phyloP scores from a whole-genome alignment of 2,329 filamentous ascomycete species.

The Knoxdaviesia capensis region DNA sequence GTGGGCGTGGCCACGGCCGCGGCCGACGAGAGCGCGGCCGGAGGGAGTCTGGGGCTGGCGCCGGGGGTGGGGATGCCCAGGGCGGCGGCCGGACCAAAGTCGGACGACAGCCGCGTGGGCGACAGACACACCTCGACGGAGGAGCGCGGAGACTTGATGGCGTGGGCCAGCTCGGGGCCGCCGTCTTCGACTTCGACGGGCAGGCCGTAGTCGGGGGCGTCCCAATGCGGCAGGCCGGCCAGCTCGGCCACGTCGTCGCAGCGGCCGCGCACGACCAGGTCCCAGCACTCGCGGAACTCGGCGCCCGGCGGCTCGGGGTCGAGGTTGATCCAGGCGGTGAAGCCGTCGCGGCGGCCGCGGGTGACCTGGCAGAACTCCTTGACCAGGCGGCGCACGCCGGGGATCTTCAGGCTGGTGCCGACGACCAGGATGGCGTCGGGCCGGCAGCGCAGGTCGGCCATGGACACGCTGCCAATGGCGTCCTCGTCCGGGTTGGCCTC shows the following conservation, averaged over 20 bases:
- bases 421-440: conserved; percentile 90
- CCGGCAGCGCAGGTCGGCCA: conserved; percentile 63
- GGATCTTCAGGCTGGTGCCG: conserved; percentile 87
- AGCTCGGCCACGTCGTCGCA: conserved; percentile 73
- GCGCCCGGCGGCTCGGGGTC: conserved; percentile 64
- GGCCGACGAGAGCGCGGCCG: conserved; percentile 9
- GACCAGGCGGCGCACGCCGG: conserved; percentile 73
- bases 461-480: conserved; percentile 80
- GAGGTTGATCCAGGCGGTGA: conserved; percentile 88
- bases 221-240: conserved; percentile 40
- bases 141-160: conserved; percentile 8
- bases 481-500: conserved; percentile 94
- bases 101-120: conserved; percentile 6
- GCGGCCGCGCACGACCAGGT: conserved; percentile 69
- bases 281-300: conserved; percentile 85
- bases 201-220: conserved; percentile 11
- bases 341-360: conserved; percentile 60
- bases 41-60: conserved; percentile 28
- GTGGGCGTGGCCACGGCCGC: conserved; percentile 17
- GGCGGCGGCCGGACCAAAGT: conserved; percentile 7
- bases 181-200: too few relatives aligned
- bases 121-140: conserved; percentile 9
- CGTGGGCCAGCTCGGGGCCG: conserved; percentile 13
- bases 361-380: conserved; percentile 80
- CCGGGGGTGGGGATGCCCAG: conserved; percentile 36